Evolutionary conservation across 106 monocot genomes (phyloP), one percentile per base, ranked within the genome.

Genomic region (Acorus calamus): DNA sequence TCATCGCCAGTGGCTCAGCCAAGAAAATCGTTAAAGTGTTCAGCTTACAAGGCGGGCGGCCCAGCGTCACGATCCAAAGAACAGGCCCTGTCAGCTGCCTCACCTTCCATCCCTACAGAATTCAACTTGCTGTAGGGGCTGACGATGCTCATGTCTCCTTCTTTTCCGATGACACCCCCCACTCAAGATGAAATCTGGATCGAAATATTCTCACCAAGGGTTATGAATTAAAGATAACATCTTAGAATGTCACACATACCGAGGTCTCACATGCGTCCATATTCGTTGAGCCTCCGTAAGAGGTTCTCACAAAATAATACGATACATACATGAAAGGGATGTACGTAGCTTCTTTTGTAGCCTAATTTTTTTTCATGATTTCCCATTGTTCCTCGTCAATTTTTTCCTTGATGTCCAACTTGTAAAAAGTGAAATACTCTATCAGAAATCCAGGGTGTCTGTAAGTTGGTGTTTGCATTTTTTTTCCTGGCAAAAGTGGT

Each of bases 1-100:
- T 96, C 50, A 90, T 96, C 57, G 94, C 90, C 8, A 96, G 94
- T 74, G 94, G 94, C 52, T 96, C 94, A 0, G 84, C 90, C 42
- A 96, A 85, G 80, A 89, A 96, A 62, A 81, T 90, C 8, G 76
- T 96, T 44, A 96, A 96, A 75, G 87, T 96, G 42, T 96, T 96
- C 59, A 90, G 82, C 59, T 70, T 90, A 46, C 80, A 78, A 57
- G 94, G 90, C 41, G 79, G 80, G 42, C 90, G 76, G 13, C 76
- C 90, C 53, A 78, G 87, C 59, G 77, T 96, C 64, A 96, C 90
- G 86, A 90, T 67, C 50, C 94, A 87, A 66, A 79, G 86, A 66
- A 90, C 90, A 14, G 94, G 89, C 54, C 78, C 90, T 9, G 82
- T 90, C 41, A 96, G 79, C 58, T 84, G 84, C 71, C 89, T 96